Evolutionary conservation across 768 basidiomycete genomes (phyloP).

Genomic region (Suillus placidus): DNA sequence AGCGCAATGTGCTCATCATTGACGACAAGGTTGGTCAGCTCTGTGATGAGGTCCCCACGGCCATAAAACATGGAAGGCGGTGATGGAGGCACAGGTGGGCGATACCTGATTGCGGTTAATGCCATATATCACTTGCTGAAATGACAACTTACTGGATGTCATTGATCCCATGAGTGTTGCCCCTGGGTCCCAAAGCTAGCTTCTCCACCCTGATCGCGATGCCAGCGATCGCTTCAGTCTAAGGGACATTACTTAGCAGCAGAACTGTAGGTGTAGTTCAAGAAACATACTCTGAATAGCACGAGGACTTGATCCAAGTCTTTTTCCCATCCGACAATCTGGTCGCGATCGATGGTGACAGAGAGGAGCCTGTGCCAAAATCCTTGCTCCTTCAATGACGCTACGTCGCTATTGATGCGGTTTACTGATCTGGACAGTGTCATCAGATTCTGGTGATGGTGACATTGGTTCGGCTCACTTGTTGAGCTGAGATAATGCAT

Average conservation of each 20-base stretch:
- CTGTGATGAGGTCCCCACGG: not conserved
- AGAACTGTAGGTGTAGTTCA: not conserved
- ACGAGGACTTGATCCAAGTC: not conserved
- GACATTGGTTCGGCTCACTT: too few relatives aligned
- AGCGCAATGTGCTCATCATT: constrained; percentile 1
- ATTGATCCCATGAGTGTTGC: not conserved
- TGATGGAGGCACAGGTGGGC: not conserved
- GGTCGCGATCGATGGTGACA: too few relatives aligned
- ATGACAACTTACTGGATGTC: not conserved
- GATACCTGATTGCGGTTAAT: not conserved
- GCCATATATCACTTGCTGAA: not conserved
- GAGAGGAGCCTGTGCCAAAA: too few relatives aligned
- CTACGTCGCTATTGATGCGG: too few relatives aligned
- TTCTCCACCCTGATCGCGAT: not conserved
- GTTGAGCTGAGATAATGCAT: too few relatives aligned
- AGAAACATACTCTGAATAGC: not conserved
- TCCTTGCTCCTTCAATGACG: too few relatives aligned
- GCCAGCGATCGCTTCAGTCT: not conserved
- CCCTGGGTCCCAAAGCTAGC: not conserved
- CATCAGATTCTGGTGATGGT: too few relatives aligned
- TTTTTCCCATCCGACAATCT: not conserved
- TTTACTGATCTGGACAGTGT: too few relatives aligned
- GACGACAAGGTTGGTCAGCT: not conserved
- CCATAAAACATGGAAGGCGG: not conserved
- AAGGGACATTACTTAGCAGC: not conserved